These are phyloP conservation scores for bread wheat (Triticum aestivum) DNA, from an alignment of 176 grass and related monocot species.

Conservation along the genomic window DNA sequence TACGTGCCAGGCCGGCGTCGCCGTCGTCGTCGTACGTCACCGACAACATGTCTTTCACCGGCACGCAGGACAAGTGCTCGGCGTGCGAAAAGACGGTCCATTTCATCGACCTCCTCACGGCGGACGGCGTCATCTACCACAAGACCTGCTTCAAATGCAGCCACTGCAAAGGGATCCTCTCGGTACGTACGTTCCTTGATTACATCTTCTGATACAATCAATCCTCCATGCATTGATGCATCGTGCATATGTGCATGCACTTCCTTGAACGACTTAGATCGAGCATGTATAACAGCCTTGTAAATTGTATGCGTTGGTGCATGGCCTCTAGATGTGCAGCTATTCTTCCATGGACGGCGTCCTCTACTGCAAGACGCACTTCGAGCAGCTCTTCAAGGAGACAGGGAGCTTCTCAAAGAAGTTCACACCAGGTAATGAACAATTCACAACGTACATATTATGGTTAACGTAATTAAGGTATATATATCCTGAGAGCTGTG, in stretches of 20 bases:
- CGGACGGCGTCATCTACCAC: slow-evolving; percentile 74
- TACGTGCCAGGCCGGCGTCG: neutral
- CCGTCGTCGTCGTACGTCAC: slow-evolving; percentile 1
- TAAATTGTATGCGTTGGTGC: neutral
- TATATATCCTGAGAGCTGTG: neutral
- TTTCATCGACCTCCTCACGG: slow-evolving; percentile 92
- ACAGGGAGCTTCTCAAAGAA: slow-evolving; percentile 91
- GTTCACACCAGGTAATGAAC: slow-evolving; percentile 55
- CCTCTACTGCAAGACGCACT: slow-evolving; percentile 97
- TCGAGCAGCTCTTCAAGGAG: slow-evolving; percentile 99
- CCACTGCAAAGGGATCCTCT: slow-evolving; percentile 91
- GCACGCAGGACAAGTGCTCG: slow-evolving; percentile 93
- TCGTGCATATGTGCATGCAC: neutral
- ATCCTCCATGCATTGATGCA: no score
- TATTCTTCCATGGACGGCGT: slow-evolving; percentile 97
- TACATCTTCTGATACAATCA: neutral
- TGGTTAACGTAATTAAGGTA: no score
- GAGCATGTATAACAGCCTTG: neutral
- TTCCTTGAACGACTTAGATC: neutral
- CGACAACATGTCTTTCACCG: slow-evolving; percentile 90
- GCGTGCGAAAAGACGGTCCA: slow-evolving; percentile 96
- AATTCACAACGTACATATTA: no score
- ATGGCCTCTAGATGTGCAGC: slow-evolving; percentile 67
- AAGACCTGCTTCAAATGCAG: slow-evolving; percentile 97
- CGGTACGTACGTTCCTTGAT: slow-evolving; percentile 40